Evolutionary conservation across 768 basidiomycete genomes (phyloP), one percentile per base, ranked within the genome.

Genomic region (Calocybe gangraenosa): DNA sequence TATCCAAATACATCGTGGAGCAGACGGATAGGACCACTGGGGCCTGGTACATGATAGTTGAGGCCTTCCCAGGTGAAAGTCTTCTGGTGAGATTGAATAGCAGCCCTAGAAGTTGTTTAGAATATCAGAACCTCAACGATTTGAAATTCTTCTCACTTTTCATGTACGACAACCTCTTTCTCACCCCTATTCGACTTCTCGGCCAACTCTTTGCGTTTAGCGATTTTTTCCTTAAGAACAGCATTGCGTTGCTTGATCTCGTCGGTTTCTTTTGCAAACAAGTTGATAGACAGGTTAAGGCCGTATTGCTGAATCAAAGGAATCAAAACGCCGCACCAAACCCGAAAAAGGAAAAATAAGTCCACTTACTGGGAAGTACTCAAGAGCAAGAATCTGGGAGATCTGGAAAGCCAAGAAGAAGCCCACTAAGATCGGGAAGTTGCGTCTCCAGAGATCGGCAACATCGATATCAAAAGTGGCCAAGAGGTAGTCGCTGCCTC

Each of bases 61-160:
- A 91, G 65, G 22, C 69, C 64, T 55, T 87, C 81, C 89, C 90
- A 95, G 1, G 92, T 92, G 58, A 95, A 89, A 36, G 79, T 61
- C 62, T 76, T 82, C 57, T 68, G 58, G 30, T 67, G 58, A n/a
- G 52, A 44, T 1, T 52, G 18, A n/a, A 57, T 38, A 34, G 52
- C 49, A 22, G 41, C 49, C 14, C 50, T 54, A 22, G 25, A 23
- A 15, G 9, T 3, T 36, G 31, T 23, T 36, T 20, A 28, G 44
- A 32, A 37, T 21, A 21, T 28, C n/a, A 35, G 37, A 23, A 47
- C 25, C 23, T 40, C 40, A 25, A 28, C 6, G 15, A 5, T 11
- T 8, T 2, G 8, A 18, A 14, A 32, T 25, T 11, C 25, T 28
- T 36, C 33, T 21, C 8, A 52, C 50, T 42, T 50, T 25, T 50